These are phyloP conservation scores for Micractinium conductrix DNA, from an alignment of 139 green algal species.

Conservation along the genomic window DNA sequence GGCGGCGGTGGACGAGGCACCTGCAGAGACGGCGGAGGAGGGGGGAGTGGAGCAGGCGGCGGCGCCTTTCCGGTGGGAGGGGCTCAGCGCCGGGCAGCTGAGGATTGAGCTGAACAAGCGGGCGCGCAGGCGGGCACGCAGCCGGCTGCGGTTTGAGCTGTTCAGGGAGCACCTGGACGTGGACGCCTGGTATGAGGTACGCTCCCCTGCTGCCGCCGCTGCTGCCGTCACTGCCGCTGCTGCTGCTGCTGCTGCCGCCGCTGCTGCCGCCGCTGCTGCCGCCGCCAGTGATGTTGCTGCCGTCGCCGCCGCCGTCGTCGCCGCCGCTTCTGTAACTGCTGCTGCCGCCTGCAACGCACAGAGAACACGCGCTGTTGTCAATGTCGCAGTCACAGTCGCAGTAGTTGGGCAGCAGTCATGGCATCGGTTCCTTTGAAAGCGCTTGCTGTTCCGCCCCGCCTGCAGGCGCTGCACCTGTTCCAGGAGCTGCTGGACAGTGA, in stretches of 20 bases:
- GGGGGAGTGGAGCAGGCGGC: neutral
- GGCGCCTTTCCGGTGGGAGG: neutral
- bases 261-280: neutral
- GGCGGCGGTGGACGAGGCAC: too few relatives aligned
- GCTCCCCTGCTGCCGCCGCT: neutral
- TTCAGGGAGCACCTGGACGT: slow-evolving; percentile 18
- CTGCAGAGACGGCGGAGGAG: neutral
- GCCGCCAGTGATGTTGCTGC: neutral
- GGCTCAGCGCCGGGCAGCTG: neutral
- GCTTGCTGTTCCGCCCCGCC: neutral
- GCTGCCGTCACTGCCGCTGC: neutral
- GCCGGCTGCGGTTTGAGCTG: slow-evolving; percentile 13
- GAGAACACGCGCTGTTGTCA: too few relatives aligned
- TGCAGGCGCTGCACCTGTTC: slow-evolving; percentile 36
- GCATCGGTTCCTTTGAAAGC: too few relatives aligned
- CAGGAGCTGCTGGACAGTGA: slow-evolving; percentile 36
- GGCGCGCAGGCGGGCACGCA: neutral
- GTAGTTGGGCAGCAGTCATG: too few relatives aligned
- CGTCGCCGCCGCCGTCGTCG: too few relatives aligned
- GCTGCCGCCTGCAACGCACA: too few relatives aligned
- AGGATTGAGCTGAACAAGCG: neutral
- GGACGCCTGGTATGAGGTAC: slow-evolving; percentile 35
- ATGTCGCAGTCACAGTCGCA: too few relatives aligned
- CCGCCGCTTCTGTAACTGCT: too few relatives aligned
- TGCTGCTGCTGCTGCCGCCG: neutral